These are phyloP conservation scores for Lactarius vividus DNA, from an alignment of 768 basidiomycete species.

Conservation along the genomic window DNA sequence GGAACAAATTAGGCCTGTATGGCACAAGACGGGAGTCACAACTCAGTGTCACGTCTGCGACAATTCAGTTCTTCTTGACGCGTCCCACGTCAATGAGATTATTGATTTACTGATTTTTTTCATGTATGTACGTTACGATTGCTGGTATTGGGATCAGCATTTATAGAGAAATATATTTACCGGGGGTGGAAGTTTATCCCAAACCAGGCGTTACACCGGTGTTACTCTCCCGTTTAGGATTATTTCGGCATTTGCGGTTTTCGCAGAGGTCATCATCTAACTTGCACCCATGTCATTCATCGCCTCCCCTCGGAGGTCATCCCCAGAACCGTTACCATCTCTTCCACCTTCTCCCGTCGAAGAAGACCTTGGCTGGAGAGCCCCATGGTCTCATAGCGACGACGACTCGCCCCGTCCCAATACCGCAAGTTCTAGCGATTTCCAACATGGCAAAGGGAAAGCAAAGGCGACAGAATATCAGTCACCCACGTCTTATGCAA, in stretches of 20 bases:
- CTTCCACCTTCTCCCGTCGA: constrained; percentile 21
- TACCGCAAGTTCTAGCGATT: neutral
- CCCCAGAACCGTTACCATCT: constrained; percentile 2
- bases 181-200: no score
- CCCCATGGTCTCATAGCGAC: constrained; percentile 13
- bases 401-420: constrained; percentile 9
- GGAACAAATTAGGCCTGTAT: neutral
- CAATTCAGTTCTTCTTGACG: no score
- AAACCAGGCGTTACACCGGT: no score
- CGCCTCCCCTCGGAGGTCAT: constrained; percentile 6
- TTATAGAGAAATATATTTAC: no score
- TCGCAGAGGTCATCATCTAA: neutral
- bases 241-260: neutral
- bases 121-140: no score
- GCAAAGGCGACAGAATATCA: constrained; percentile 1
- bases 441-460: constrained; percentile 24
- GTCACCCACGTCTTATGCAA: neutral
- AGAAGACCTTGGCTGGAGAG: constrained; percentile 22
- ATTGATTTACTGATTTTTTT: no score
- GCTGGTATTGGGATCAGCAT: no score
- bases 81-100: no score
- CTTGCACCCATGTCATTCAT: constrained; percentile 12
- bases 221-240: neutral
- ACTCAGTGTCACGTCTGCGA: neutral
- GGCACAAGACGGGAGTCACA: neutral